Evolutionary conservation across 2,329 filamentous ascomycete genomes (phyloP), one percentile per base, ranked within the genome.

Genomic region (Xylaria digitata): DNA sequence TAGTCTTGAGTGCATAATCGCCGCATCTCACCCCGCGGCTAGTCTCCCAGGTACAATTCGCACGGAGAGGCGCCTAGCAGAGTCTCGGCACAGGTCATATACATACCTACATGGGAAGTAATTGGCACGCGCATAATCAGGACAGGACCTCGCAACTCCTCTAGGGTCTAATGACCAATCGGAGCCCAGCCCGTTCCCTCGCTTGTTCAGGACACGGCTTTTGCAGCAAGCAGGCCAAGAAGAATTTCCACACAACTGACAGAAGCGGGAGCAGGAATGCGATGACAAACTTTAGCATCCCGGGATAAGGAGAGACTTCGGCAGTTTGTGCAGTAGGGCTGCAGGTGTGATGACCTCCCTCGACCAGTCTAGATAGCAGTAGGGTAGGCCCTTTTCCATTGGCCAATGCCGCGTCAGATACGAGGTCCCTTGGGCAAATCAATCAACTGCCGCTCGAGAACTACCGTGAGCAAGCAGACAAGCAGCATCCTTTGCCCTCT

Each of bases 271-370:
- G 23, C 9, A 26, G 56, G 42, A 45, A n/a, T 19, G 37, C 49
- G 50, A 52, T 23, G 40, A 21, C n/a, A 32, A 42, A 43, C 21
- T 21, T 17, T 21, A 45, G 8, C 32, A 49, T 15, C 34, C 56
- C n/a, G 45, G 11, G 23, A 54, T 34, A 65, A 42, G 26, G 26
- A 49, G 21, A n/a, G 21, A 53, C 17, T 19, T 13, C 43, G 56
- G 50, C 55, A 61, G 63, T 61, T 65, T 52, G 52, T 57, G 63
- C 63, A 62, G 63, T 45, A 61, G 46, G 52, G 63, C 57, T 65
- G 63, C 63, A 65, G 57, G 30, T 30, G 49, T n/a, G 45, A 46
- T 43, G 37, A 56, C 26, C 26, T 26, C 52, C 63, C 32, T 5
- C 13, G 7, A 55, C 55, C 63, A 19, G 26, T 7, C 40, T 37